These are phyloP conservation scores for Plasmopara halstedii DNA, from an alignment of 352 stramenopile genomes.

Conservation along the genomic window DNA sequence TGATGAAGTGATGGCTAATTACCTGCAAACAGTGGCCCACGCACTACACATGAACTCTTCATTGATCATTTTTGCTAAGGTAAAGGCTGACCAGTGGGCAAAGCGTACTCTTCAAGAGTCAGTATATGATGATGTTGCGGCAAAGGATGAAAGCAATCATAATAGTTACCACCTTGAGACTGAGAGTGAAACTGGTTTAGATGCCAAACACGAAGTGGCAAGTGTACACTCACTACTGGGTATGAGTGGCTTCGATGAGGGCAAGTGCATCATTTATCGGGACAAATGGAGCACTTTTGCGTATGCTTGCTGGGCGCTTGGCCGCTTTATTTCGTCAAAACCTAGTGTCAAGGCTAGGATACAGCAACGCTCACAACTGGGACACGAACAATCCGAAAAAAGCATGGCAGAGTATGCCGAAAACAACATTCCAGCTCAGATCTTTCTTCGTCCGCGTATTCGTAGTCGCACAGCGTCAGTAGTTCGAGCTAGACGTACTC, in stretches of 20 bases:
- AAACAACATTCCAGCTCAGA: no score
- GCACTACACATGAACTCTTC: conserved; percentile 64
- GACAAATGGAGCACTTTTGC: conserved; percentile 78
- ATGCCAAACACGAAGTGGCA: conserved; percentile 48
- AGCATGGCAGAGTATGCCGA: conserved; percentile 24
- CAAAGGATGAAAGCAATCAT: background rate
- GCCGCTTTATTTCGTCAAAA: conserved; percentile 38
- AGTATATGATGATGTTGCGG: conserved; percentile 4
- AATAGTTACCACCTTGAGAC: conserved; percentile 2
- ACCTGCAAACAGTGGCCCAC: conserved; percentile 50
- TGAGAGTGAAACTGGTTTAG: conserved; percentile 20
- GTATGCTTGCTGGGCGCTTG: conserved; percentile 53
- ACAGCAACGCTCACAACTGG: conserved; percentile 7
- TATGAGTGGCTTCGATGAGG: conserved; percentile 57
- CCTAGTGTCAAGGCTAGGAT: conserved; percentile 11
- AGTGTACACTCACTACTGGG: conserved; percentile 63
- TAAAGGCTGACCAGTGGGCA: conserved; percentile 67
- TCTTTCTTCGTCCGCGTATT: conserved; percentile 6
- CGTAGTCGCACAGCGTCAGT: conserved; percentile 38
- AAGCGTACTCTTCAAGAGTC: conserved; percentile 39
- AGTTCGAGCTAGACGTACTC: conserved; percentile 30
- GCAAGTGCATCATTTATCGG: conserved; percentile 38
- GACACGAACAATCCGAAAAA: conserved; percentile 8
- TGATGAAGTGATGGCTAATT: conserved; percentile 52
- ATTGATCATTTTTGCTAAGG: conserved; percentile 76